Conservation (phyloP, 2,329 filamentous ascomycete genomes). For the Coniochaeta ligniaria region DNA sequence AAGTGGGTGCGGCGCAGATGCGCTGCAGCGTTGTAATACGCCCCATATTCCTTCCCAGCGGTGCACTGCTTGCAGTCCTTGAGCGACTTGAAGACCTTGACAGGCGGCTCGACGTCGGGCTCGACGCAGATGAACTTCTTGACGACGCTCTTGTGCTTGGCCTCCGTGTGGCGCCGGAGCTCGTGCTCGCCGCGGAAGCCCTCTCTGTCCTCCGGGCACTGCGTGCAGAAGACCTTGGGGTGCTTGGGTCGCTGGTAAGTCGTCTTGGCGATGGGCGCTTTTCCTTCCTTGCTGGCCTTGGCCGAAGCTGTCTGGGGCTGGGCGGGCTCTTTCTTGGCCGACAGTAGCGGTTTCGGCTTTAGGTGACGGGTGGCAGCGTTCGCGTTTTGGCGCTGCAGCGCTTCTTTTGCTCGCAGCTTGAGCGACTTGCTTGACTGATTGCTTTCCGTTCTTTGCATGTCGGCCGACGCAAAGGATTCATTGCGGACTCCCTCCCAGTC, state of each 20-base stretch:
- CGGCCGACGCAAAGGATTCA: neutral
- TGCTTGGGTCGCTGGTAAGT: slow-evolving; percentile 57
- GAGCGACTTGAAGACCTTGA: slow-evolving; percentile 55
- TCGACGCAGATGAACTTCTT: slow-evolving; percentile 54
- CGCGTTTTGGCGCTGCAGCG: slow-evolving; percentile 36
- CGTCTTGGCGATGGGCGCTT: slow-evolving; percentile 33
- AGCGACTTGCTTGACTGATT: slow-evolving; percentile 37
- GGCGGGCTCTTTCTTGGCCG: slow-evolving; percentile 13
- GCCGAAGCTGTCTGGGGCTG: slow-evolving; percentile 2
- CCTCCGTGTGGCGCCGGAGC: slow-evolving; percentile 57
- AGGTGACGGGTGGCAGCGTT: slow-evolving; percentile 26
- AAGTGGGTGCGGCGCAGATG: slow-evolving; percentile 87
- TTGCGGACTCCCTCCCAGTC: neutral
- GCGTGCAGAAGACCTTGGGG: slow-evolving; percentile 61
- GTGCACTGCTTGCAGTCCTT: slow-evolving; percentile 78
- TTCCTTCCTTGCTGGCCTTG: slow-evolving; percentile 32
- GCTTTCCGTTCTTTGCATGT: slow-evolving; percentile 40
- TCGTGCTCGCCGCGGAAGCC: slow-evolving; percentile 87
- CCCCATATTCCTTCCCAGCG: slow-evolving; percentile 71
- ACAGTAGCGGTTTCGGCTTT: slow-evolving; percentile 34
- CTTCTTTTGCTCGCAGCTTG: slow-evolving; percentile 39
- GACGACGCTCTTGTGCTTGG: slow-evolving; percentile 53
- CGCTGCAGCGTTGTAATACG: slow-evolving; percentile 91
- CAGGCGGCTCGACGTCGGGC: slow-evolving; percentile 35
- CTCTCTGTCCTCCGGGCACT: slow-evolving; percentile 65